Base-by-base conservation (phyloP, 208 protist species). In the Angomonas deanei region DNA sequence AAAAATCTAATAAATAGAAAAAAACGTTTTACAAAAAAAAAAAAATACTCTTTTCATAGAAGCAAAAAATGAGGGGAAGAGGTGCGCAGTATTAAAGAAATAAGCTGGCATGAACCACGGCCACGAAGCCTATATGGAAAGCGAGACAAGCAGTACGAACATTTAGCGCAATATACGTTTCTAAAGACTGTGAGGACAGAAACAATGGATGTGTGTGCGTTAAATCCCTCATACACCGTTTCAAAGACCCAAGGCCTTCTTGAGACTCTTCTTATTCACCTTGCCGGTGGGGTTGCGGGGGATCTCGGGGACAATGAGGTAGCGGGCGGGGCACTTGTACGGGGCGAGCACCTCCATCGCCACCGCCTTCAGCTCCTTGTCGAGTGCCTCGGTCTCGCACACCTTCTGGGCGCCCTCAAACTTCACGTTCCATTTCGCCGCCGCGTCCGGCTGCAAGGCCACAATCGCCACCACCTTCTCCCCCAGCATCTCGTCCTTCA, bases 251-350 rank as follows among this genome's bases (percentile, higher is more conserved):
- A 93, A 69, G 2, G 61, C 24, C 67, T 63, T 73, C 59, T 91
- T 92, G 21, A 98, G 82, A 28, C 65, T 61, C 61, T 95, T 95
- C 74, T 98, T 98, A 72, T 97, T 97, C 27, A 97, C 80, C 79
- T 98, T 98, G 8, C 90, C 87, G 31, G 93, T 97, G 17, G 89
- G 67, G 64, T 98, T 98, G 32, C 91, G 85, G 32, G 91, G 93
- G 49, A 97, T 86, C 65, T 91, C 81, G 1, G 69, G 66, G n/a
- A 93, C 50, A 38, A 86, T 57, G 31, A 93, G 62, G 53, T 80
- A 87, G 21, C 77, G 58, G 19, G 56, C 66, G 19, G 94, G 94
- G 48, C 78, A 80, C 74, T 97, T 96, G 70, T 97, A 97, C 36
- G 61, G 36, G 6, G 91, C 86, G 39, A 97, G 72, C 34, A 82